phyloP scores from a whole-genome alignment of 2,329 filamentous ascomycete genomes.

The Alternaria atra region DNA sequence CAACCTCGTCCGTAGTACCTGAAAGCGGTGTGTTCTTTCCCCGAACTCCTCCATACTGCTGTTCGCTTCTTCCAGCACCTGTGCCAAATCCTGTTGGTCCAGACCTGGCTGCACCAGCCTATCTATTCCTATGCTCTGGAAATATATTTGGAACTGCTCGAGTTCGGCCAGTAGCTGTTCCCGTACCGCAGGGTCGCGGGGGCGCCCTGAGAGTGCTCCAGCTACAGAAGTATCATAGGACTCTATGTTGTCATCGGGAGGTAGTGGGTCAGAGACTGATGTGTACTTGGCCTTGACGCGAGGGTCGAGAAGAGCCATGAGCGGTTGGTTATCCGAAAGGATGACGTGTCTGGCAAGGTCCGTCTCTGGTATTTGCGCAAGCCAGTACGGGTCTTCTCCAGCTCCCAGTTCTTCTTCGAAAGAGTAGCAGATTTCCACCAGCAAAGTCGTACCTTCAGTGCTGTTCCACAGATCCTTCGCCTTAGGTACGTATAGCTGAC shows the following conservation, averaged over 20 bases:
- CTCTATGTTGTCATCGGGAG: slow-evolving; percentile 64
- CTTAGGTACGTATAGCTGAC: slow-evolving; percentile 77
- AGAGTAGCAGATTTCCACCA: slow-evolving; percentile 73
- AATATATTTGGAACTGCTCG: slow-evolving; percentile 39
- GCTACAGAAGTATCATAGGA: slow-evolving; percentile 31
- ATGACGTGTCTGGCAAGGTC: slow-evolving; percentile 79
- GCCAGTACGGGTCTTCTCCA: slow-evolving; percentile 44
- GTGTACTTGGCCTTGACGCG: slow-evolving; percentile 62
- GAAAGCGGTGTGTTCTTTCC: slow-evolving; percentile 36
- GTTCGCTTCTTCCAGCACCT: slow-evolving; percentile 30
- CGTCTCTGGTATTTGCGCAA: slow-evolving; percentile 37
- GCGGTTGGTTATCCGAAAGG: slow-evolving; percentile 75
- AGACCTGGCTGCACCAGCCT: slow-evolving; percentile 26
- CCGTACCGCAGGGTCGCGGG: slow-evolving; percentile 14
- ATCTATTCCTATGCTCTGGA: slow-evolving; percentile 36
- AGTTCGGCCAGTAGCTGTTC: slow-evolving; percentile 36
- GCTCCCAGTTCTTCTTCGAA: slow-evolving; percentile 38
- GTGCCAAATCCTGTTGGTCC: slow-evolving; percentile 30
- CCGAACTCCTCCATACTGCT: slow-evolving; percentile 40
- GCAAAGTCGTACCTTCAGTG: slow-evolving; percentile 71
- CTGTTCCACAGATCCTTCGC: slow-evolving; percentile 89
- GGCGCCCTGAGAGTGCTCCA: neutral
- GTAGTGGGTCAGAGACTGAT: slow-evolving; percentile 83
- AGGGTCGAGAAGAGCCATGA: slow-evolving; percentile 75
- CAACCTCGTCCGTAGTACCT: slow-evolving; percentile 27